These are phyloP conservation scores for Escallonia herrerae DNA, from an alignment of 129 eudicot species.

Conservation along the genomic window DNA sequence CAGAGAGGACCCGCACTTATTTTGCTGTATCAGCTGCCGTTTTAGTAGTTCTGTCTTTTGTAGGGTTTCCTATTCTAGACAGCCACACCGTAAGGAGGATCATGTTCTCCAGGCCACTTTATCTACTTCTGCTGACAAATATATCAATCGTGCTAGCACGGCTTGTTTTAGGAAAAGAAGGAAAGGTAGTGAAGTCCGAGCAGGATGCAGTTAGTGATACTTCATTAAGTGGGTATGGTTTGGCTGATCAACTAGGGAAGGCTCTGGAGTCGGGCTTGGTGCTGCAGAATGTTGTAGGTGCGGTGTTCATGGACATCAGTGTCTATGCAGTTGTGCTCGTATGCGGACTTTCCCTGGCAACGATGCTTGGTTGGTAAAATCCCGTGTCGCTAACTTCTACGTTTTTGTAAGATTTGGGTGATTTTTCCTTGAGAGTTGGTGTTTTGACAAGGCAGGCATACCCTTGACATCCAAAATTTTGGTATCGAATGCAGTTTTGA, in stretches of 20 bases:
- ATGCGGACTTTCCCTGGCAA: conserved; percentile 49
- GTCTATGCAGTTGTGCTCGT: conserved; percentile 46
- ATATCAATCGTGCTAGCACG: conserved; percentile 42
- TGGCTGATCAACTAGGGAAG: conserved; percentile 39
- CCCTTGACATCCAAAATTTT: no score
- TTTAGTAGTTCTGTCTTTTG: conserved; percentile 49
- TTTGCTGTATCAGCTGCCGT: conserved; percentile 48
- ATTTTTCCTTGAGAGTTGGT: no score
- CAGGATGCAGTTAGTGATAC: conserved; percentile 7
- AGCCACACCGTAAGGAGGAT: conserved; percentile 19
- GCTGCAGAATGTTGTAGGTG: conserved; percentile 46
- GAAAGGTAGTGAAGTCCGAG: conserved; percentile 12
- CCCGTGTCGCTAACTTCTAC: neutral
- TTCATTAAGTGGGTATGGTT: conserved; percentile 23
- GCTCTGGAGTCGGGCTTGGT: conserved; percentile 56
- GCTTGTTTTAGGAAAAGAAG: conserved; percentile 33
- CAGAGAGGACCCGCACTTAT: conserved; percentile 39
- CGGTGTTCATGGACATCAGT: conserved; percentile 66
- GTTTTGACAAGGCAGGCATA: neutral
- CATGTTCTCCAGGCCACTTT: conserved; percentile 55
- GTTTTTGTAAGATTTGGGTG: neutral
- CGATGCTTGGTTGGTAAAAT: conserved; percentile 35
- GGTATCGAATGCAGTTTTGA: no score
- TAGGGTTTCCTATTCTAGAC: conserved; percentile 56
- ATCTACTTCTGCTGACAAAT: conserved; percentile 62